Evolutionary conservation across 129 eudicot species (phyloP).

Genomic region (Rutidosis leptorrhynchoides): DNA sequence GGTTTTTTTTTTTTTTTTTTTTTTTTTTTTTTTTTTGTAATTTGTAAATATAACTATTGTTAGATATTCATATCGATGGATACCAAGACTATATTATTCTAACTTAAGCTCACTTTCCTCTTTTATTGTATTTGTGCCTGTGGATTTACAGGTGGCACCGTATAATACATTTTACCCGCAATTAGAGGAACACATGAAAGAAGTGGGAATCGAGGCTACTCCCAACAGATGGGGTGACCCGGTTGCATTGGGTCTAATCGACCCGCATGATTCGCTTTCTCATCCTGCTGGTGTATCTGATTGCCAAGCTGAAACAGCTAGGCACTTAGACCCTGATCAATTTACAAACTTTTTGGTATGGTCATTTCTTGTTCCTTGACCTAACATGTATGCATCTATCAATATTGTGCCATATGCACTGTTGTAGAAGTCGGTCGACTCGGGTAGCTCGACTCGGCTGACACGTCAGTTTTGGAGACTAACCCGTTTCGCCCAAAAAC

Average conservation of each 20-base stretch:
- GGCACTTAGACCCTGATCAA: slow-evolving; percentile 78
- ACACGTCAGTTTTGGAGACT: too few relatives aligned
- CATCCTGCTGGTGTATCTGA: slow-evolving; percentile 98
- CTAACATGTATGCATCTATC: slow-evolving; percentile 5
- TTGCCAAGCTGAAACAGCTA: slow-evolving; percentile 90
- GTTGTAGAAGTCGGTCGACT: too few relatives aligned
- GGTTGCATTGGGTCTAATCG: slow-evolving; percentile 81
- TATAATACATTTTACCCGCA: slow-evolving; percentile 83
- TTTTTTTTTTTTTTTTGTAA: too few relatives aligned
- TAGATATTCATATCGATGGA: background rate
- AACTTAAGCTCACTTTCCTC: background rate
- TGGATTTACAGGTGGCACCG: slow-evolving; percentile 81
- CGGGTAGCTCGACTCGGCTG: too few relatives aligned
- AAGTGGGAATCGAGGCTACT: slow-evolving; percentile 79
- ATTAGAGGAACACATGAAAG: slow-evolving; percentile 83
- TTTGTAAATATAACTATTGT: background rate
- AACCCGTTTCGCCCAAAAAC: too few relatives aligned
- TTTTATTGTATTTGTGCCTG: slow-evolving; percentile 6
- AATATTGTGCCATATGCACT: too few relatives aligned
- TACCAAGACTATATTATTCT: background rate
- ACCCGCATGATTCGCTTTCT: slow-evolving; percentile 98
- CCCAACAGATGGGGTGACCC: slow-evolving; percentile 91
- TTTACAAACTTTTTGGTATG: slow-evolving; percentile 80
- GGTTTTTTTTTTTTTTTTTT: too few relatives aligned
- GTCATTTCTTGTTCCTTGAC: slow-evolving; percentile 4